Percentiles rank a stretch among this genome's conserved stretches.
Evolutionary conservation across 2,329 filamentous ascomycete genomes (phyloP).

Genomic region (Neofusicoccum cordaticola): DNA sequence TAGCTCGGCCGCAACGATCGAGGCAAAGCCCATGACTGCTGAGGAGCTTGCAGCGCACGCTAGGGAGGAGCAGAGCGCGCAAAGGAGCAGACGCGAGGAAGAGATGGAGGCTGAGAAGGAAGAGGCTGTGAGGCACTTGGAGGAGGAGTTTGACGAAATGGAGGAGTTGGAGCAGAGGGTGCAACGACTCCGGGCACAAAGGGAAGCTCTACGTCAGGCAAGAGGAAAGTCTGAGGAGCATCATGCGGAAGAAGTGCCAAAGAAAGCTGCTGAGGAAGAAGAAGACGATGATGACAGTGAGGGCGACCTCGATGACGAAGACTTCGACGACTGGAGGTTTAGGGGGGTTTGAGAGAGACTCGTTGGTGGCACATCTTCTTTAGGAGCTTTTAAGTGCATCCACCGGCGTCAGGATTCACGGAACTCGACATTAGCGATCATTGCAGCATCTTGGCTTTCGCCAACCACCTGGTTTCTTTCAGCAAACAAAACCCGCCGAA

Average conservation of each 20-base stretch:
- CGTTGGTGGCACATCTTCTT: background rate
- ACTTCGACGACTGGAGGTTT: slow-evolving; percentile 36
- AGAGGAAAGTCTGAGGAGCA: slow-evolving; percentile 17
- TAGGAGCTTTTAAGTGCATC: background rate
- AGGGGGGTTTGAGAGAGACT: slow-evolving; percentile 27
- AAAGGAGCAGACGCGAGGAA: slow-evolving; percentile 41
- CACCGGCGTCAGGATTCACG: background rate
- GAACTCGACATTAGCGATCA: slow-evolving; percentile 1
- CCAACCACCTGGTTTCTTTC: background rate
- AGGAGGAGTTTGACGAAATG: slow-evolving; percentile 53
- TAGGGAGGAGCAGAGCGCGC: slow-evolving; percentile 41
- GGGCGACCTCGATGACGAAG: slow-evolving; percentile 34
- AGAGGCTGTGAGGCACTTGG: slow-evolving; percentile 43
- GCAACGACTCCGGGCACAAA: slow-evolving; percentile 43
- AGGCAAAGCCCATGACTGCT: slow-evolving; percentile 46
- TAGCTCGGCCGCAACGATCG: slow-evolving; percentile 40
- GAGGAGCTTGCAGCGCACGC: slow-evolving; percentile 47
- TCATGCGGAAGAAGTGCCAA: slow-evolving; percentile 17
- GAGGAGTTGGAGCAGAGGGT: slow-evolving; percentile 47
- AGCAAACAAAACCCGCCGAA: background rate
- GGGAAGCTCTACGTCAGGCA: slow-evolving; percentile 40
- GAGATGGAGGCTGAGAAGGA: slow-evolving; percentile 50
- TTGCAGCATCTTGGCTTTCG: slow-evolving; percentile 1
- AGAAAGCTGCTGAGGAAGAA: slow-evolving; percentile 17
- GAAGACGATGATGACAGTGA: slow-evolving; percentile 33